Evolutionary conservation across 129 eudicot species (phyloP), one percentile per base, ranked within the genome.

Genomic region (Chrysanthemum makinoi): DNA sequence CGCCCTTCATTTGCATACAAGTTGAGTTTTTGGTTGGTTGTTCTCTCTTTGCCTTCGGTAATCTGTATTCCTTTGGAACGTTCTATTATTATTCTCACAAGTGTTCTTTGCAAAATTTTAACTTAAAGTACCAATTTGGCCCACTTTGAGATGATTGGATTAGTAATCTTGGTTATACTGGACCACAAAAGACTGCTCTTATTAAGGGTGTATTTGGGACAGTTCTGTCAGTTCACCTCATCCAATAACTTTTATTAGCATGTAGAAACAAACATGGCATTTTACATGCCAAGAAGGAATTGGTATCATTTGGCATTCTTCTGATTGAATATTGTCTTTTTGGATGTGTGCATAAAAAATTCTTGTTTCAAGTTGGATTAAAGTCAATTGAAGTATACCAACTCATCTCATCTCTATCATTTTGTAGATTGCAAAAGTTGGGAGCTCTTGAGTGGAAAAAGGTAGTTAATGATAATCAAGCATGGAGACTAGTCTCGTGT

Each of bases 361-460:
- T 39, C 46, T 39, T 7, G 2, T 39, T 39, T 39, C 10, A 39
- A 39, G 10, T 39, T 39, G 46, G 46, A 39, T 39, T 39, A 7
- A 39, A 6, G 46, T 39, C 46, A 7, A 39, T 39, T 39, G 10
- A 39, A 39, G 10, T 39, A 39, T 39, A 7, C 46, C 46, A 39
- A 39, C 46, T 39, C 46, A 39, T 39, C 7, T 39, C 10, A 22
- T 46, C n/a, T 70, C 44, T 12, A 10, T 69, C 5, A 5, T 66
- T 72, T 47, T 70, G 73, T 81, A 95, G 99, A 77, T 65, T 90
- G 66, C 85, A 84, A 75, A 86, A 95, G 54, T 69, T 95, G 74
- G 99, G 99, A 71, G 99, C 87, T 28, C 95, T 95, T 10, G 86
- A 88, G 75, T 95, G 99, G 99, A 66, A 81, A 77, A 90, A 84